Evolutionary conservation across 2,329 filamentous ascomycete genomes (phyloP).

Genomic region (Aspergillus fumigatus): DNA sequence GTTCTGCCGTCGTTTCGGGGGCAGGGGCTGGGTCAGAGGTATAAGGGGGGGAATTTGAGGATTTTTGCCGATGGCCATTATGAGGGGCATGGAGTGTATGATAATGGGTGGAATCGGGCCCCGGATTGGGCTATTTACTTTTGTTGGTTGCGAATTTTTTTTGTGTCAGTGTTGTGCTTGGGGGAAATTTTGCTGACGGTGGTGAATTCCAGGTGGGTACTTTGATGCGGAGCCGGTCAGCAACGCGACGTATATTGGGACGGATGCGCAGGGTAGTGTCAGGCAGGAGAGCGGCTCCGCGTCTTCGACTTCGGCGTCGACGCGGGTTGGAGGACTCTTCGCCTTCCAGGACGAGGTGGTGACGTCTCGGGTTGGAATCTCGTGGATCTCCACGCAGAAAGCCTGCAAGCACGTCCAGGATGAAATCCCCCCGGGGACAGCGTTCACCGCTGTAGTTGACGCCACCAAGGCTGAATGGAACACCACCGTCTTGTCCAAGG

Average conservation of each 20-base stretch:
- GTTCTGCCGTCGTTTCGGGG: constrained; percentile 60
- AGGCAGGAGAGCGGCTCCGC: constrained; percentile 24
- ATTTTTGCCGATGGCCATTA: constrained; percentile 52
- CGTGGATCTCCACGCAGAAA: constrained; percentile 59
- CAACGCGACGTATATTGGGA: constrained; percentile 26
- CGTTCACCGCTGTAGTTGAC: constrained; percentile 43
- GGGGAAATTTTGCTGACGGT: too few species aligned
- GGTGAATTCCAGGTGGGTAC: constrained; percentile 52
- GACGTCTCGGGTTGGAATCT: constrained; percentile 60
- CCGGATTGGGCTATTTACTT: constrained; percentile 46
- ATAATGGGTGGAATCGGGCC: constrained; percentile 64
- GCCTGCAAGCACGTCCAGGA: constrained; percentile 56
- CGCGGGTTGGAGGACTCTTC: constrained; percentile 45
- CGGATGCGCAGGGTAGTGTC: constrained; percentile 23
- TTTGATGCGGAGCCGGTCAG: constrained; percentile 45
- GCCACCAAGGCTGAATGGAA: constrained; percentile 56
- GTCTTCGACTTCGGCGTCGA: constrained; percentile 43
- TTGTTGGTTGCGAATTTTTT: constrained; percentile 13
- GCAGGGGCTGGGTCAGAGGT: constrained; percentile 58
- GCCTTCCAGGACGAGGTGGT: constrained; percentile 47
- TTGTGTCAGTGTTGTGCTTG: too few species aligned
- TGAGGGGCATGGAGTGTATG: constrained; percentile 57
- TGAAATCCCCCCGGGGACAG: constrained; percentile 50
- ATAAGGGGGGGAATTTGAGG: constrained; percentile 56
- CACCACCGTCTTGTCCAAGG: constrained; percentile 56